Conservation (phyloP, 2,329 filamentous ascomycete genomes). For the Clonostachys sp. region DNA sequence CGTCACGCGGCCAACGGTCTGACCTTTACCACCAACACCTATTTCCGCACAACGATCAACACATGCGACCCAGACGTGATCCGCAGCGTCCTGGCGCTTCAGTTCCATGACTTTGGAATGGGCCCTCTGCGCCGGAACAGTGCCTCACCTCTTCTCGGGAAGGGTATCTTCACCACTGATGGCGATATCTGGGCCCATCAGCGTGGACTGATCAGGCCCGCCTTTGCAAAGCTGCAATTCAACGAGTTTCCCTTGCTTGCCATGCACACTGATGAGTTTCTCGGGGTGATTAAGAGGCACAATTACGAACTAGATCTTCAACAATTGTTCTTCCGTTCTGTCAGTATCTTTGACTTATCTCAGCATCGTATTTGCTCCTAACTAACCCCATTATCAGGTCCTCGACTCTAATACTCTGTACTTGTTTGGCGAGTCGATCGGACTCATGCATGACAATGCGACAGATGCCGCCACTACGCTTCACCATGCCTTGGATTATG, state of each 20-base stretch:
- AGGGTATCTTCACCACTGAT: conserved; percentile 37
- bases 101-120: conserved; percentile 39
- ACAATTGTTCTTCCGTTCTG: conserved; percentile 49
- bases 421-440: conserved; percentile 44
- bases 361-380: too few relatives aligned
- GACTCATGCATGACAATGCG: conserved; percentile 3
- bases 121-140: conserved; percentile 9
- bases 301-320: conserved; percentile 36
- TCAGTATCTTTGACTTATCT: conserved; percentile 35
- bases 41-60: conserved; percentile 1
- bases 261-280: conserved; percentile 22
- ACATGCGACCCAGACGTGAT: conserved; percentile 42
- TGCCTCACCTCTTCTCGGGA: conserved; percentile 20
- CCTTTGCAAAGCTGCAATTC: conserved; percentile 16
- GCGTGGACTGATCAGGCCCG: conserved; percentile 20
- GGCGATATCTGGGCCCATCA: conserved; percentile 35
- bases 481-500: conserved; percentile 24
- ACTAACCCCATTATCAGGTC: too few relatives aligned
- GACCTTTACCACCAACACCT: neutral
- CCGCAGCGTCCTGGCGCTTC: conserved; percentile 41
- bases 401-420: conserved; percentile 48
- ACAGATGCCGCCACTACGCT: conserved; percentile 12
- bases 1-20: neutral
- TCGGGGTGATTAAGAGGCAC: conserved; percentile 7
- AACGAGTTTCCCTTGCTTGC: conserved; percentile 21